Base-by-base conservation (phyloP, 2,329 filamentous ascomycete species). In the Ilyonectria sp. region DNA sequence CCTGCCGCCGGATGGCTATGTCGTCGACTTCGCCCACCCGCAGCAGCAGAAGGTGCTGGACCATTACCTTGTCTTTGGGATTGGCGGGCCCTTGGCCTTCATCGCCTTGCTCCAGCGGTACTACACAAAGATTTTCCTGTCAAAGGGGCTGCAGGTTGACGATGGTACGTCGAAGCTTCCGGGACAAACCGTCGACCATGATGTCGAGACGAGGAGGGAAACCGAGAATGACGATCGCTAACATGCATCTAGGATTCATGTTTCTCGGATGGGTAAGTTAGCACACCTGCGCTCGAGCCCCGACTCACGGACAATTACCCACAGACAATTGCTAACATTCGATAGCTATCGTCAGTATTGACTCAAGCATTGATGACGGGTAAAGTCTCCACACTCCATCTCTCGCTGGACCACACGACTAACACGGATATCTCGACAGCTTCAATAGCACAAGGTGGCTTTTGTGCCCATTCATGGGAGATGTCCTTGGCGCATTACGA, bases 51-150 rank as follows among this genome's bases (percentile, higher is more conserved):
- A 63, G 23, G 46, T 33, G 37, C 29, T 67, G 37, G 62, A 67
- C 2, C 66, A 69, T 19, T 67, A 67, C 21, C 19, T 67, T n/a
- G 59, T 79, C 15, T 78, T 79, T 63, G 76, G 71, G 0, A 61
- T 79, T 3, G 64, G 73, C 3, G 75, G 70, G 1, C 53, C 71
- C 1, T 47, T 80, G 43, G 77, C 78, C 1, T 47, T 76, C 3
- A 46, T 76, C 8, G 69, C 72, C 4, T 46, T 80, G 5, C 21
- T 63, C 1, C 78, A 80, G 60, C 68, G 78, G 35, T 69, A 74
- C n/a, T 80, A 80, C 63, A 79, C 78, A 3, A 80, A 79, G 59
- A 49, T 78, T 0, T 77, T 73, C 47, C 64, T 77, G 2, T 71
- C 73, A 3, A 70, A 70, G 35, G 74, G 75, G 15, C 44, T 77